These are phyloP conservation scores for Clavariopsis aquatica DNA, from an alignment of 495 filamentous ascomycete genomes.

Conservation along the genomic window DNA sequence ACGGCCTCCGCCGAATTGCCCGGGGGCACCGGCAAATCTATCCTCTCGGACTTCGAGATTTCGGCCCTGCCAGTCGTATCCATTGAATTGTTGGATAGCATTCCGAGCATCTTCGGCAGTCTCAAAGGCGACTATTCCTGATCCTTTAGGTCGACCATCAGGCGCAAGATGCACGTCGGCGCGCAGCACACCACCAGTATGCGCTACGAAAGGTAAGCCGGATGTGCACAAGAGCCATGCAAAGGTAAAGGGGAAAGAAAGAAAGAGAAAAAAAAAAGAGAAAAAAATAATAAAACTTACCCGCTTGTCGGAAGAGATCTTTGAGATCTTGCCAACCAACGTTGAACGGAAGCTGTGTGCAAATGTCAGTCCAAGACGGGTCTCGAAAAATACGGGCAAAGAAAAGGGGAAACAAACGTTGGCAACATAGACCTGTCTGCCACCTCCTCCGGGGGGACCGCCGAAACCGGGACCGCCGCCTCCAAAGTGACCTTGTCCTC, in stretches of 20 bases:
- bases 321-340: constrained; percentile 99
- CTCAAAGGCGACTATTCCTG: constrained; percentile 96
- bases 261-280: neutral
- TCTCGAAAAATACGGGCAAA: constrained; percentile 12
- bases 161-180: constrained; percentile 93
- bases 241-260: neutral
- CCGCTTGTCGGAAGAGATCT: constrained; percentile 97
- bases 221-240: neutral
- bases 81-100: constrained; percentile 95
- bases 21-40: constrained; percentile 74
- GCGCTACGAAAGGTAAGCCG: constrained; percentile 43
- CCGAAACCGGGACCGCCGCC: constrained; percentile 42
- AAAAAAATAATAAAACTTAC: constrained; percentile 56
- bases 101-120: constrained; percentile 90
- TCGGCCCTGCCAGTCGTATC: constrained; percentile 97
- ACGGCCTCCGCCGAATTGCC: constrained; percentile 51
- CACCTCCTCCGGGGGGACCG: constrained; percentile 35
- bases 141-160: constrained; percentile 91
- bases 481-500: constrained; percentile 52
- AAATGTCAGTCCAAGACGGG: constrained; percentile 44
- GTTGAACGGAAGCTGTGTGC: constrained; percentile 83
- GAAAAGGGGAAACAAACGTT: constrained; percentile 78
- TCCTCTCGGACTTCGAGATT: constrained; percentile 93
- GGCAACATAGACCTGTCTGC: constrained; percentile 92
- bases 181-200: constrained; percentile 81